Percentiles rank a stretch among this genome's conserved stretches.
Conservation (phyloP, 1,284 basidiomycete species). For the Grifola frondosa region DNA sequence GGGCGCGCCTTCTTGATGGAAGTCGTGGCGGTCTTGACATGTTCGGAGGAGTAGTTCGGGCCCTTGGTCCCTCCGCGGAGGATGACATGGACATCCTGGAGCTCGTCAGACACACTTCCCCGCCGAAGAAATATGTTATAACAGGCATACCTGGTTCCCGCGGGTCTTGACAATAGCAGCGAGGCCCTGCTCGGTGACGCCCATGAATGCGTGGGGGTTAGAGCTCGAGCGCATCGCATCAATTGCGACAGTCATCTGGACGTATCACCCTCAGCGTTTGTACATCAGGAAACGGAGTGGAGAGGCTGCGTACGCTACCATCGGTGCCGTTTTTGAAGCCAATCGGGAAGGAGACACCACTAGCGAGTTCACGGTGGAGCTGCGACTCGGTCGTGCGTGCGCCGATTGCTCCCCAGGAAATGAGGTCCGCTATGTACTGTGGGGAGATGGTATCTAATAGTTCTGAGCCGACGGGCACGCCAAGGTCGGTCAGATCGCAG, state of each 20-base stretch:
- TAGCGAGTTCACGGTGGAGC: conserved; percentile 89
- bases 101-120: neutral
- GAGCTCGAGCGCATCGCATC: conserved; percentile 95
- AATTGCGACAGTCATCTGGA: conserved; percentile 70
- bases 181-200: conserved; percentile 93
- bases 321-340: conserved; percentile 99
- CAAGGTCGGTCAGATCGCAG: conserved; percentile 84
- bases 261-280: neutral
- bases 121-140: too few species aligned
- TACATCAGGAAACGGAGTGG: neutral
- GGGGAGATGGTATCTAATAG: conserved; percentile 94
- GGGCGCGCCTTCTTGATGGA: conserved; percentile 74
- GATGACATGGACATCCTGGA: conserved; percentile 86
- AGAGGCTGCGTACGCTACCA: conserved; percentile 63
- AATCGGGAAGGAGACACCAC: conserved; percentile 87
- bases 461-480: conserved; percentile 93
- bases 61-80: conserved; percentile 88
- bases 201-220: conserved; percentile 96
- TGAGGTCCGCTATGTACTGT: conserved; percentile 78
- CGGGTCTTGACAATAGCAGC: conserved; percentile 95
- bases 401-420: conserved; percentile 97
- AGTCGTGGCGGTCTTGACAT: conserved; percentile 71
- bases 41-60: conserved; percentile 80
- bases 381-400: conserved; percentile 96
- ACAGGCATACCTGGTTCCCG: conserved; percentile 62